Conservation (phyloP, 2,329 filamentous ascomycete species). For the Laburnicola sp. region DNA sequence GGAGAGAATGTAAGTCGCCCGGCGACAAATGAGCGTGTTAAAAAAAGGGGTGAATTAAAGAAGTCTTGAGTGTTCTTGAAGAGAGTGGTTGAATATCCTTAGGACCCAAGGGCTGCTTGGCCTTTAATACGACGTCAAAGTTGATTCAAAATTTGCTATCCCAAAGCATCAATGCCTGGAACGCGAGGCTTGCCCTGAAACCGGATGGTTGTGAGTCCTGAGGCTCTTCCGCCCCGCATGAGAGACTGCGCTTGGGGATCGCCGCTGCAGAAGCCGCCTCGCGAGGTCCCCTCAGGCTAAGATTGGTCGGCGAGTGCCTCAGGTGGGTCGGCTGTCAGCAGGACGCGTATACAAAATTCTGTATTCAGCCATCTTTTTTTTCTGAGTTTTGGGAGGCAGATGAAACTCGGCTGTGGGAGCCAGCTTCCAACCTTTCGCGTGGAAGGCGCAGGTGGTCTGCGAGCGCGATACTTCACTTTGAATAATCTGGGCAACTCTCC, state of each 20-base stretch:
- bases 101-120: conserved; percentile 13
- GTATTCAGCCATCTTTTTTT: not conserved
- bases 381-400: not conserved
- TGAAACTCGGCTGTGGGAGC: not conserved
- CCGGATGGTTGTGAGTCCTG: conserved; percentile 37
- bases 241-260: conserved; percentile 17
- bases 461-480: not conserved
- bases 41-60: conserved; percentile 16
- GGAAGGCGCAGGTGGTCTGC: not conserved
- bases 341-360: conserved; percentile 7
- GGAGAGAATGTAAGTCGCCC: conserved; percentile 36
- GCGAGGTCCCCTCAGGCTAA: too few species aligned
- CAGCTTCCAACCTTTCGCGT: not conserved
- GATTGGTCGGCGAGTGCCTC: conserved; percentile 12
- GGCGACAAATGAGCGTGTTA: conserved; percentile 37
- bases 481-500: not conserved
- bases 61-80: conserved; percentile 14
- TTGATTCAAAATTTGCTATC: conserved; percentile 6
- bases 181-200: conserved; percentile 34
- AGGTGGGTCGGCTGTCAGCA: conserved; percentile 13
- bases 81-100: conserved; percentile 19
- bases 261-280: conserved; percentile 18
- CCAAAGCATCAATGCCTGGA: conserved; percentile 16
- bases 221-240: conserved; percentile 25
- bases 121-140: conserved; percentile 32